These are phyloP conservation scores for Penicillium silybi DNA, from an alignment of 495 filamentous ascomycete species.

Conservation along the genomic window DNA sequence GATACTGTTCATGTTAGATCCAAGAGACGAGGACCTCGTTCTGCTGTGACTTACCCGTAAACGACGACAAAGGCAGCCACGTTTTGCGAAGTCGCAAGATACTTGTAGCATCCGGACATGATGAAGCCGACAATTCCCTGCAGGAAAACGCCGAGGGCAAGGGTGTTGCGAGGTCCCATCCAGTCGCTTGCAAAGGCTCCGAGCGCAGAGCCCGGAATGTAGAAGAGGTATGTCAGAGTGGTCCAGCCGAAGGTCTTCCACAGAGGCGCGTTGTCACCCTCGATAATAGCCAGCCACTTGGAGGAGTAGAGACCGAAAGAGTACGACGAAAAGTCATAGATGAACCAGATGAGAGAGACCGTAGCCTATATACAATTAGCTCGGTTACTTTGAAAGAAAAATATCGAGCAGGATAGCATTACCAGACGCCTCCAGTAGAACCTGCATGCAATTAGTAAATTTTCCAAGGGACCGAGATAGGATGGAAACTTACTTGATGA, in stretches of 20 bases:
- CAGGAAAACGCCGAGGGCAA: slow-evolving; percentile 60
- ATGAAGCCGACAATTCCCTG: slow-evolving; percentile 82
- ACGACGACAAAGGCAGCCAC: slow-evolving; percentile 77
- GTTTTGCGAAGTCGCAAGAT: slow-evolving; percentile 56
- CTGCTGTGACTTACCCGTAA: slow-evolving; percentile 43
- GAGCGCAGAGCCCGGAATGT: slow-evolving; percentile 74
- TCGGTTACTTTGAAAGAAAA: slow-evolving; percentile 11
- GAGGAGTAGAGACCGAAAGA: slow-evolving; percentile 76
- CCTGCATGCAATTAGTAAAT: slow-evolving; percentile 16
- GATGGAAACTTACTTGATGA: slow-evolving; percentile 40
- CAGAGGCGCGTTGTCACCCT: slow-evolving; percentile 51
- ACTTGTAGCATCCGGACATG: slow-evolving; percentile 73
- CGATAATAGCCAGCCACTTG: slow-evolving; percentile 63
- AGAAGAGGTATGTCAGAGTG: slow-evolving; percentile 78
- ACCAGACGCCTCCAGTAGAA: slow-evolving; percentile 52
- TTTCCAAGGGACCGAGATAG: not conserved
- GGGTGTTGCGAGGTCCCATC: slow-evolving; percentile 68
- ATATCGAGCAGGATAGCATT: not conserved
- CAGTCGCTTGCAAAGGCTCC: slow-evolving; percentile 73
- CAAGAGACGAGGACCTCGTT: not conserved
- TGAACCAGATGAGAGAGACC: slow-evolving; percentile 84
- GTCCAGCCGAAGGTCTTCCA: slow-evolving; percentile 82
- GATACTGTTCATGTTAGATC: slow-evolving; percentile 45
- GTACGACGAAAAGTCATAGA: slow-evolving; percentile 84
- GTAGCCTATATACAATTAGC: slow-evolving; percentile 61